These are phyloP conservation scores for Myotisia sp. DNA, from an alignment of 2,329 filamentous ascomycete genomes.

Conservation along the genomic window DNA sequence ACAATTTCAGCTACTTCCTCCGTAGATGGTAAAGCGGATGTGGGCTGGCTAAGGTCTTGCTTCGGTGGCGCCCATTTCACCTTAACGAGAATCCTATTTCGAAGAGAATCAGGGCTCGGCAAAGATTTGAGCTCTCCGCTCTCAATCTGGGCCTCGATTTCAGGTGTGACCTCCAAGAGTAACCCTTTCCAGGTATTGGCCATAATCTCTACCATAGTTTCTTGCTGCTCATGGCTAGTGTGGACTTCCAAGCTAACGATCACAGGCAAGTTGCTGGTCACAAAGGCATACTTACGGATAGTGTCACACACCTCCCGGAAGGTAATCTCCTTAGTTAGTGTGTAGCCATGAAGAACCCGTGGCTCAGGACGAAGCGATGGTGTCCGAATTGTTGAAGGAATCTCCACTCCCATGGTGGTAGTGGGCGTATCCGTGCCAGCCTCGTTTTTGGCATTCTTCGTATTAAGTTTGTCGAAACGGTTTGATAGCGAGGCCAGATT, in stretches of 20 bases:
- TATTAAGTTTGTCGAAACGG: slow-evolving; percentile 9
- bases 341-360: slow-evolving; percentile 73
- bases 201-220: slow-evolving; percentile 90
- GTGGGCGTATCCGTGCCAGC: slow-evolving; percentile 17
- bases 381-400: slow-evolving; percentile 2
- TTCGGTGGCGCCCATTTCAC: slow-evolving; percentile 49
- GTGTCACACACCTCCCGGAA: slow-evolving; percentile 77
- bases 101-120: slow-evolving; percentile 56
- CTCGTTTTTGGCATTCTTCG: slow-evolving; percentile 4
- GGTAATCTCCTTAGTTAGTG: slow-evolving; percentile 67
- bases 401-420: slow-evolving; percentile 3
- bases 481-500: slow-evolving; percentile 11
- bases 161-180: slow-evolving; percentile 51
- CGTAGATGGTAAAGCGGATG: too few species aligned
- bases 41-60: slow-evolving; percentile 1
- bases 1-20: slow-evolving; percentile 3
- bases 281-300: slow-evolving; percentile 66
- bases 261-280: slow-evolving; percentile 59
- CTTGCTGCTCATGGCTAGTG: slow-evolving; percentile 66
- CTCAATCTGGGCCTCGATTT: slow-evolving; percentile 39
- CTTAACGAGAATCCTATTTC: slow-evolving; percentile 70
- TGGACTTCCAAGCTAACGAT: slow-evolving; percentile 92
- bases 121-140: slow-evolving; percentile 31
- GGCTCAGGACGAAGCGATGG: slow-evolving; percentile 42
- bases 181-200: slow-evolving; percentile 67